Base-by-base conservation (phyloP, 2,329 filamentous ascomycete species). In the Dothistroma pini region DNA sequence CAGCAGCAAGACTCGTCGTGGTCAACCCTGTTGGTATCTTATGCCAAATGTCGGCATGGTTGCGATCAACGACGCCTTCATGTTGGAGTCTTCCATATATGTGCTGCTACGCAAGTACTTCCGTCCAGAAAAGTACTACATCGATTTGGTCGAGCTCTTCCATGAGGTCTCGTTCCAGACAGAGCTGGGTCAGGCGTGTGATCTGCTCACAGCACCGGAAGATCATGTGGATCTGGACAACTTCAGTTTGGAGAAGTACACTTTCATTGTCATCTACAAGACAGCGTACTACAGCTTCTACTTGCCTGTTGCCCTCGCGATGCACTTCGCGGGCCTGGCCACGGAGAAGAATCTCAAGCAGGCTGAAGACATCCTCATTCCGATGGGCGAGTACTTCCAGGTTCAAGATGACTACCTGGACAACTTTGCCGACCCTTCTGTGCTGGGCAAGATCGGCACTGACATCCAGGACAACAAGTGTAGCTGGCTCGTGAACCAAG, bases 381-480 rank as follows among this genome's bases (percentile, higher is more conserved):
- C 93, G 22, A 90, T 97, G 76, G 95, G 95, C 74, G 93, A 97
- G 81, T 99, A 99, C 83, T 99, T 99, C 85, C 95, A 99, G 80
- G 86, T 96, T 66, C 95, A 99, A 79, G 95, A 99, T 77, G 95
- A 99, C 82, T 99, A 95, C 81, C 90, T 99, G 57, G 95, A 99
- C 83, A 96, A 96, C 80, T 99, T 95, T 74, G 95, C 93, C 70
- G 88, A 93, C 70, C 92, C 95, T 44, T 86, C 91, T 72, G 86
- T 92, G 73, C 95, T 99, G 75, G 95, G 95, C 78, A 99, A 99
- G 86, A 96, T 97, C 68, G 95, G 95, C 68, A 99, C 95, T 63
- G 95, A 99, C 74, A 99, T 99, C 77, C 88, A 93, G 83, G 95
- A 99, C 81, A 99, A 99, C 86, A 99, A 99, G 85, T 99, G 95